Conservation (phyloP, 1,284 basidiomycete genomes). For the Cronartium ribicola region DNA sequence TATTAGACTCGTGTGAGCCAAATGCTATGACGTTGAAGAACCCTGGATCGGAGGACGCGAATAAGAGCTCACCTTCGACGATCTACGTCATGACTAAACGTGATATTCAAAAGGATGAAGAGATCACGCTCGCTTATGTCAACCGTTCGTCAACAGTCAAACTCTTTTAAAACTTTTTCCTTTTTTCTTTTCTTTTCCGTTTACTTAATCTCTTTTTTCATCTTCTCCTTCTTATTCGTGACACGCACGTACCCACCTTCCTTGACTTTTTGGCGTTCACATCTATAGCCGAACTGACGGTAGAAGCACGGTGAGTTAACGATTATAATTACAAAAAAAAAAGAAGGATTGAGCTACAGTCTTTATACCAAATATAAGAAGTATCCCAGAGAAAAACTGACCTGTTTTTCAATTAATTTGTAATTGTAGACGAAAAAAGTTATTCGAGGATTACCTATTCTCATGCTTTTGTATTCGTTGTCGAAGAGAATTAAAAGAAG, state of each 20-base stretch:
- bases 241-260: no score
- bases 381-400: no score
- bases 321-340: not conserved
- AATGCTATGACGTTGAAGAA: conserved; percentile 35
- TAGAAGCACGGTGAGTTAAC: conserved; percentile 34
- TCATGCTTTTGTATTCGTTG: conserved; percentile 41
- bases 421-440: conserved; percentile 33
- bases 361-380: no score
- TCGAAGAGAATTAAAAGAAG: conserved; percentile 32
- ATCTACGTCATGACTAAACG: conserved; percentile 32
- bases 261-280: no score
- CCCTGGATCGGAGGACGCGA: conserved; percentile 35
- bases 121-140: conserved; percentile 37
- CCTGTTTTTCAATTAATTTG: not conserved
- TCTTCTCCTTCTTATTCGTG: no score
- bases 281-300: conserved; percentile 9
- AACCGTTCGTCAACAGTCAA: conserved; percentile 22
- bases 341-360: no score
- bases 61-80: conserved; percentile 39
- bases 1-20: conserved; percentile 38
- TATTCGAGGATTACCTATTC: conserved; percentile 41
- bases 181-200: not conserved
- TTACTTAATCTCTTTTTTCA: not conserved
- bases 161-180: not conserved
- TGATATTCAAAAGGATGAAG: conserved; percentile 39